Evolutionary conservation across 2,329 filamentous ascomycete species (phyloP).

Genomic region (Aspergillus vadensis): DNA sequence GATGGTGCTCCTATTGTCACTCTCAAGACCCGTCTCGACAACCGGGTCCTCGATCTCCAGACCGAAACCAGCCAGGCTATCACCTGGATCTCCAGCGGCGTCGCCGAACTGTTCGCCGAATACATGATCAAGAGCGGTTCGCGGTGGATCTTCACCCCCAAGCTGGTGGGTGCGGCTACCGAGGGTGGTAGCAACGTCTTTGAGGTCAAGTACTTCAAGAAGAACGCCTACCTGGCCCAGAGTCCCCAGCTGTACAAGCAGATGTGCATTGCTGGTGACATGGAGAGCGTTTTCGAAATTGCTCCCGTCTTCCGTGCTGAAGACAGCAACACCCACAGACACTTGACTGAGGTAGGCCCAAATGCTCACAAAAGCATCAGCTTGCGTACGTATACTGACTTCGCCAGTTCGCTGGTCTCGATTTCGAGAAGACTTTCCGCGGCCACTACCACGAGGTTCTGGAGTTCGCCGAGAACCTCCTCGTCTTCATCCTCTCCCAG

Average conservation of each 20-base stretch:
- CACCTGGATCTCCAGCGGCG: slow-evolving; percentile 68
- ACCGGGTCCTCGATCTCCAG: slow-evolving; percentile 89
- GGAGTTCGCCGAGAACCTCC: slow-evolving; percentile 51
- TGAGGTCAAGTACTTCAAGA: slow-evolving; percentile 83
- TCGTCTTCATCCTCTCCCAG: slow-evolving; percentile 52
- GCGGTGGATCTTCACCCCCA: slow-evolving; percentile 83
- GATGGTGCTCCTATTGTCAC: slow-evolving; percentile 69
- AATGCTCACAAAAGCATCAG: background rate
- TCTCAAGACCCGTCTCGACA: slow-evolving; percentile 83
- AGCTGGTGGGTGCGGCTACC: slow-evolving; percentile 83
- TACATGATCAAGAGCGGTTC: slow-evolving; percentile 77
- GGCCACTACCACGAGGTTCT: slow-evolving; percentile 55
- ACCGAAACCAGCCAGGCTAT: slow-evolving; percentile 89
- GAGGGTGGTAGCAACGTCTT: slow-evolving; percentile 95
- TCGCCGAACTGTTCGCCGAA: slow-evolving; percentile 71
- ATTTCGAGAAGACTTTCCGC: slow-evolving; percentile 55
- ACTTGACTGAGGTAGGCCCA: slow-evolving; percentile 60
- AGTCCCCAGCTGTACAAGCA: slow-evolving; percentile 69
- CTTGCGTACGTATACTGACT: slow-evolving; percentile 20
- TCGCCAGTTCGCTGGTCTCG: slow-evolving; percentile 52
- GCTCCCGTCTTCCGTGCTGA: slow-evolving; percentile 68
- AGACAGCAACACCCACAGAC: slow-evolving; percentile 67
- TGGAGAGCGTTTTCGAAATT: slow-evolving; percentile 65
- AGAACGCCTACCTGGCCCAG: slow-evolving; percentile 70
- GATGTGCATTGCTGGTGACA: slow-evolving; percentile 66